Base-by-base conservation (phyloP, 2,329 filamentous ascomycete genomes). In the Talaromyces verruculosus region DNA sequence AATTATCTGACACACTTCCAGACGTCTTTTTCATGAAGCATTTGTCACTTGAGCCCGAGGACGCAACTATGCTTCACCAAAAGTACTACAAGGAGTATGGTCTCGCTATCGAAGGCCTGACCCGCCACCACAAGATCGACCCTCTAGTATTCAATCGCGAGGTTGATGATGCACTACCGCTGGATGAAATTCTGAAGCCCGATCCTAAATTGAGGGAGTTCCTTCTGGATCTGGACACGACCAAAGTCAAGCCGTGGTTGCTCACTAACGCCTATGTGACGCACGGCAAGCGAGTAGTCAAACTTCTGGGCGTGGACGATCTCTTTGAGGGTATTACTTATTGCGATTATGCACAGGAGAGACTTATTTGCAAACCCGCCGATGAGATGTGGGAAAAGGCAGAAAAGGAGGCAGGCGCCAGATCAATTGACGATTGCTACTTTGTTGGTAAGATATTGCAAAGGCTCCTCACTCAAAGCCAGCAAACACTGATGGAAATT, bases 41-140 rank as follows among this genome's bases (percentile, higher is more conserved):
- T 76, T 86, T 98, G 3, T 86, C 88, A 25, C 82, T 98, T 2
- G 84, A 87, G 1, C 83, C 84, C 71, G 85, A 92, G 64, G 94
- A 98, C 67, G 95, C 95, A n/a, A 87, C 87, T 67, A 86, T 89
- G 72, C 87, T 99, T 30, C 95, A 98, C 79, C 84, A 88, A 77
- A 91, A 93, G 72, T 99, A 99, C 82, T 99, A 98, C 82, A 90
- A 89, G 73, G 93, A 91, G 77, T 99, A 99, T 76, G 95, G 96
- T 35, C 87, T 99, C n/a, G 95, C 95, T 35, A 96, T 99, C 69
- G 93, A 98, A 80, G 95, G 95, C 1, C 85, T 99, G 1, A 92
- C 97, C 43, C 89, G 92, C 10, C 91, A 97, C 79, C 95, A 99
- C 81, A 89, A 96, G 78, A 96, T 99, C 72, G 92, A 98, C 73